Evolutionary conservation across 148 eudicot species (phyloP).

Genomic region (Pharnaceum exiguum): DNA sequence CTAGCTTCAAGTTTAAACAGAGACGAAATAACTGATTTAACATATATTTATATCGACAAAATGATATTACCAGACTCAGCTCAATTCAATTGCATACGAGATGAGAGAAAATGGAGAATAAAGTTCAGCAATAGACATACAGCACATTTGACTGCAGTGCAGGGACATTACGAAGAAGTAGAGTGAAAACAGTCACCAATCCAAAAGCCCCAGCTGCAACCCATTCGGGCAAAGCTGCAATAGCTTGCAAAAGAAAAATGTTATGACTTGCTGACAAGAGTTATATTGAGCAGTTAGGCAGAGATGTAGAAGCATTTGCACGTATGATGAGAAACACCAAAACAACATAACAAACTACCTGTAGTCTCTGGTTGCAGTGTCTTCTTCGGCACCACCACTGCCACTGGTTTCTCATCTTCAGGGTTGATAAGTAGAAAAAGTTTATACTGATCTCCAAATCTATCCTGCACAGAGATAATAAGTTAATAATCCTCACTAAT

Average conservation of each 20-base stretch:
- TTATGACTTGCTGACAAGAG: too few relatives aligned
- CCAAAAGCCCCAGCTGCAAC: constrained; percentile 95
- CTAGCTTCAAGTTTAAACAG: too few relatives aligned
- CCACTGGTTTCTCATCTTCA: constrained; percentile 98
- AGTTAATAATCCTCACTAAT: constrained; percentile 11
- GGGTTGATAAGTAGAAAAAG: constrained; percentile 84
- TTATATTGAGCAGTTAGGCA: not conserved
- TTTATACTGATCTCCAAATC: constrained; percentile 78
- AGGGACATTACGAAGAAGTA: constrained; percentile 92
- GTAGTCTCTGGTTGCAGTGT: constrained; percentile 91
- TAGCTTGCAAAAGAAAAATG: constrained; percentile 13
- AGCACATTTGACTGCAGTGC: constrained; percentile 75
- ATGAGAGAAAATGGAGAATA: not conserved
- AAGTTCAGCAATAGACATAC: constrained; percentile 35
- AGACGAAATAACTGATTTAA: too few relatives aligned
- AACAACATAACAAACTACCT: constrained; percentile 31
- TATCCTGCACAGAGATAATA: constrained; percentile 55
- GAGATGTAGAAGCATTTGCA: not conserved
- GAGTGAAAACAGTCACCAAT: constrained; percentile 86
- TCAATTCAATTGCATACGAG: not conserved
- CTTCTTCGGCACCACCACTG: constrained; percentile 89
- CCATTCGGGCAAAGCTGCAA: constrained; percentile 95
- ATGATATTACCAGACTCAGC: too few relatives aligned
- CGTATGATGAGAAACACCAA: not conserved
- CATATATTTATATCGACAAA: too few relatives aligned